Percentiles rank a stretch among this genome's conserved stretches.
Evolutionary conservation across 805 yeast species (phyloP).

Genomic region (Candida koratica): DNA sequence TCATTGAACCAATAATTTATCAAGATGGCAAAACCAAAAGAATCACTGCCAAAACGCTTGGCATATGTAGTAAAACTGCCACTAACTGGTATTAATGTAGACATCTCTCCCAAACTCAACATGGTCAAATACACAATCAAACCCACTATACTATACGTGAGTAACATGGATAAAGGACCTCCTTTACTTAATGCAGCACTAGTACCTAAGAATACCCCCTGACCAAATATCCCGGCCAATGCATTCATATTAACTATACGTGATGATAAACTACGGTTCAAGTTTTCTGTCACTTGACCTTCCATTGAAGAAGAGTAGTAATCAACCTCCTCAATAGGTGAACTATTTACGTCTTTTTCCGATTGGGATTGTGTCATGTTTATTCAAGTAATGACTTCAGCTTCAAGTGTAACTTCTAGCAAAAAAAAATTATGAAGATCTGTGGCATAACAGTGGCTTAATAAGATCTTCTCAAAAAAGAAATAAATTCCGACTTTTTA

Average conservation of each 20-base stretch:
- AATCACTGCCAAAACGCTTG: conserved; percentile 45
- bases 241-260: conserved; percentile 34
- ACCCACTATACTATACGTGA: conserved; percentile 35
- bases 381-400: too few species aligned
- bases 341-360: background rate
- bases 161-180: conserved; percentile 32
- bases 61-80: conserved; percentile 54
- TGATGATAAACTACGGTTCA: conserved; percentile 21
- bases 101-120: conserved; percentile 55
- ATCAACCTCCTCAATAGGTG: background rate
- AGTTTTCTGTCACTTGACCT: conserved; percentile 17
- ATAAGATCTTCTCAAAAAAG: too few species aligned
- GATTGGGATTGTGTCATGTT: background rate
- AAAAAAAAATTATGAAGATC: too few species aligned
- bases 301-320: conserved; percentile 3
- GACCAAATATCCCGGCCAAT: conserved; percentile 36
- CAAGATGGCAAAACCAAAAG: conserved; percentile 51
- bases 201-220: conserved; percentile 33
- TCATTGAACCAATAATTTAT: conserved; percentile 51
- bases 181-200: conserved; percentile 29
- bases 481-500: too few species aligned
- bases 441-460: too few species aligned
- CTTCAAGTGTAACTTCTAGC: too few species aligned
- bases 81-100: conserved; percentile 50
- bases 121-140: conserved; percentile 50